These are phyloP conservation scores for Cryptococcus sp. DNA, from an alignment of 1,284 basidiomycete genomes.

Conservation along the genomic window DNA sequence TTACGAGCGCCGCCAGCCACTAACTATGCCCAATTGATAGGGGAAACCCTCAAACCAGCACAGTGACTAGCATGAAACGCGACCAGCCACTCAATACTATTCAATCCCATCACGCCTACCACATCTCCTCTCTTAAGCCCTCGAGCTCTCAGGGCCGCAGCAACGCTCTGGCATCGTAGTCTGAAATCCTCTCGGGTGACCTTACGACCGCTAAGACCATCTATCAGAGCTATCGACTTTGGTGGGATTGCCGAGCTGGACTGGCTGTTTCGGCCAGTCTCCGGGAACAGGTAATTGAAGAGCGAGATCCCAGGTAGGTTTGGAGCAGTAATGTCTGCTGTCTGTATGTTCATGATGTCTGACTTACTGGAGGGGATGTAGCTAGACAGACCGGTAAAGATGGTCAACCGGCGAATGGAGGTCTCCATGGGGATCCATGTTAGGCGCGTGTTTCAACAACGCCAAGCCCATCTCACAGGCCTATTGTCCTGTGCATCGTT, in stretches of 20 bases:
- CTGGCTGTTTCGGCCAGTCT: slow-evolving; percentile 3
- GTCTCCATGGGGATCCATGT: too few relatives aligned
- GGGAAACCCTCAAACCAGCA: slow-evolving; percentile 32
- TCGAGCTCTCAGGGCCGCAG: slow-evolving; percentile 51
- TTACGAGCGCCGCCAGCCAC: slow-evolving; percentile 4
- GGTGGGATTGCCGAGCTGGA: slow-evolving; percentile 11
- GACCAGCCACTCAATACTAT: slow-evolving; percentile 62
- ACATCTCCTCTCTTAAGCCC: slow-evolving; percentile 36
- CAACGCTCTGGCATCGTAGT: slow-evolving; percentile 57
- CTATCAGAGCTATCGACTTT: slow-evolving; percentile 59
- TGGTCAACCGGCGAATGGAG: too few relatives aligned
- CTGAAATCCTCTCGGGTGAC: slow-evolving; percentile 59
- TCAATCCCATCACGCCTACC: slow-evolving; percentile 48
- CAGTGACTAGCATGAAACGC: slow-evolving; percentile 56
- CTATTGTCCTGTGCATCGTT: too few relatives aligned
- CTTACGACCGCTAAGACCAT: slow-evolving; percentile 58
- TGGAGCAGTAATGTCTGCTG: slow-evolving; percentile 11
- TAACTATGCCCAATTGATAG: slow-evolving; percentile 43
- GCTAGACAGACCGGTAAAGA: too few relatives aligned
- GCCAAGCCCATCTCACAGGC: too few relatives aligned
- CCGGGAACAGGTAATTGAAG: slow-evolving; percentile 35
- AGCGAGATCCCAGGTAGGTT: slow-evolving; percentile 28
- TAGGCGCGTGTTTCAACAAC: too few relatives aligned
- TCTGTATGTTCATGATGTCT: too few relatives aligned
- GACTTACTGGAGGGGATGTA: too few relatives aligned